Evolutionary conservation across 331 rosid species (phyloP), one percentile per base, ranked within the genome.

Genomic region (Telfairia occidentalis): DNA sequence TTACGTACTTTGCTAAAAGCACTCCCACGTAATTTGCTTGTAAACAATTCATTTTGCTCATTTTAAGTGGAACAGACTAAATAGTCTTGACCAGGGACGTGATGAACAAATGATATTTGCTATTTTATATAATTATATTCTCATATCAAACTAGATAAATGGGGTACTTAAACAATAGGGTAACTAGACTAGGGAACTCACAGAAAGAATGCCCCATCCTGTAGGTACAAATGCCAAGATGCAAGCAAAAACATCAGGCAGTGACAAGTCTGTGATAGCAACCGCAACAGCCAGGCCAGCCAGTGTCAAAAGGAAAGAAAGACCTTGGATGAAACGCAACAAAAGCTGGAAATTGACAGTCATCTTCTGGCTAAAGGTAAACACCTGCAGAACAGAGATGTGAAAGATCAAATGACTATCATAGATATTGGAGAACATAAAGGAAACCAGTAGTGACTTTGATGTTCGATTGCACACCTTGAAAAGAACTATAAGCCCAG

Each of bases 121-220:
- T n/a, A 34, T 32, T 18, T 61, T 0, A 63, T 5, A 5, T 8
- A 53, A 0, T 6, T 8, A 19, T 60, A 60, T 18, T 60, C 42
- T 13, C 8, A 60, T 15, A 16, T 29, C 7, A 59, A 37, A 10
- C 65, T n/a, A 18, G 28, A 12, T 12, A 37, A 59, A 78, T 2
- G 53, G n/a, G 38, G 32, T 21, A 55, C 7, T 15, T 42, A 67
- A 40, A 29, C 5, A 61, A 10, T n/a, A 34, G 50, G 66, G 30
- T 46, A n/a, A 76, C 6, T 3, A 54, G 75, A 69, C 55, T 71
- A n/a, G 66, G 77, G 10, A 82, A 89, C 98, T 87, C 82, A 88
- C 98, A 8, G 90, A 95, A 21, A 95, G 87, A 73, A 95, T 77
- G 86, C 96, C 97, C 98, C 98, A 92, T 77, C 98, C 97, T 4